Conservation (phyloP, 768 basidiomycete genomes). For the Collybiopsis luxurians region DNA sequence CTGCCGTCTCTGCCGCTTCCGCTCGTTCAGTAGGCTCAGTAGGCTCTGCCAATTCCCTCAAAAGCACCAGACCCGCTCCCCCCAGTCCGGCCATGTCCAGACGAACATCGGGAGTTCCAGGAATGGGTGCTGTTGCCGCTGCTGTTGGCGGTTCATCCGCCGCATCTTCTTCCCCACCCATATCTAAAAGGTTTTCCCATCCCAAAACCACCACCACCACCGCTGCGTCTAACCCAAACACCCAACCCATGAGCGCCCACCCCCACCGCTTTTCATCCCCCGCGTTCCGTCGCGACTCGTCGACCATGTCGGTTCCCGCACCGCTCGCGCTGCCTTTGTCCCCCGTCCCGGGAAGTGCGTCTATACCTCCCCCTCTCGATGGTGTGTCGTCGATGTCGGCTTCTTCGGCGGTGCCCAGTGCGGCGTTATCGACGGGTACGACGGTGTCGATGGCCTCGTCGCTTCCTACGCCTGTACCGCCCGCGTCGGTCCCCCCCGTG, state of each 20-base stretch:
- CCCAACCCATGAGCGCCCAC: neutral
- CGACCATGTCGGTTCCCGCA: constrained; percentile 1
- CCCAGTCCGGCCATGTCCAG: constrained; percentile 3
- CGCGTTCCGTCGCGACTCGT: constrained; percentile 2
- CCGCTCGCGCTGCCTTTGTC: neutral
- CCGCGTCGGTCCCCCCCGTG: no score
- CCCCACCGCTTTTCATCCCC: constrained; percentile 3
- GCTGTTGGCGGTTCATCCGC: neutral
- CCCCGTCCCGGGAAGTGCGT: neutral
- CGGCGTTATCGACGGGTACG: neutral
- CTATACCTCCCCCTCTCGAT: neutral
- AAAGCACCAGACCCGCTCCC: constrained; percentile 1
- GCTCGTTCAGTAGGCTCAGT: neutral
- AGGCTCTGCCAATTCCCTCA: neutral
- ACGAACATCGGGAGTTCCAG: neutral
- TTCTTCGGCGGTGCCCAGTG: neutral
- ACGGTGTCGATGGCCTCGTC: no score
- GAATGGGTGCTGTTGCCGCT: neutral
- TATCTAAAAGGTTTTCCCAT: neutral
- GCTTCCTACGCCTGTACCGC: no score
- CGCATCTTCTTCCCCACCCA: no score
- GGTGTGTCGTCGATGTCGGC: neutral
- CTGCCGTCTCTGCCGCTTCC: neutral
- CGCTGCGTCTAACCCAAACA: neutral
- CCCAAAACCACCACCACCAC: neutral